phyloP scores from a whole-genome alignment of 2,329 filamentous ascomycete species.

The Dryadomyces sulphureus region DNA sequence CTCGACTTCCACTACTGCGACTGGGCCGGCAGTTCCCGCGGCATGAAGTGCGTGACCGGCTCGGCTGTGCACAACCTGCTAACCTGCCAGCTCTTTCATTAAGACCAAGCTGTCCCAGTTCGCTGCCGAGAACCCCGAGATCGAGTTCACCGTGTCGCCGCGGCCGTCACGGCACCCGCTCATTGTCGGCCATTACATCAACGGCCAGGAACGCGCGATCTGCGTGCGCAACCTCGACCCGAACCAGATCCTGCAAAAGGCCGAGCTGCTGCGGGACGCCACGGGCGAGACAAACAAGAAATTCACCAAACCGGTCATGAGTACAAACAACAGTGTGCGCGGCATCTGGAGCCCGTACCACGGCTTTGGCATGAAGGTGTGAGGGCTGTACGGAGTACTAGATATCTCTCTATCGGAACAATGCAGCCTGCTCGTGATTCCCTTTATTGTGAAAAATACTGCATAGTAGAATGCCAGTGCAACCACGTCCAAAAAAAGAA shows the following conservation, averaged over 20 bases:
- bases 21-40: conserved; percentile 80
- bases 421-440: no score
- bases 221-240: conserved; percentile 79
- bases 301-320: conserved; percentile 48
- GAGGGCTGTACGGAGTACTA: conserved; percentile 15
- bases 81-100: conserved; percentile 55
- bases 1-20: conserved; percentile 97
- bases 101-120: conserved; percentile 62
- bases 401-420: no score
- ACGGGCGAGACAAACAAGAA: conserved; percentile 59
- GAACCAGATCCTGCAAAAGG: conserved; percentile 69
- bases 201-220: conserved; percentile 69
- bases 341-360: conserved; percentile 60
- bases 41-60: conserved; percentile 63
- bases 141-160: conserved; percentile 86
- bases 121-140: conserved; percentile 65
- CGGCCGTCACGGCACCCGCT: conserved; percentile 82
- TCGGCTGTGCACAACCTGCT: no score
- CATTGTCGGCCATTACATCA: conserved; percentile 83
- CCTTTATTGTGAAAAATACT: no score
- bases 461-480: no score
- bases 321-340: conserved; percentile 51
- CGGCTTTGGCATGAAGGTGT: conserved; percentile 40
- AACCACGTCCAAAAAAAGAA: no score
- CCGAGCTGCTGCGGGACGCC: conserved; percentile 54